These are phyloP conservation scores for Hippophae tibetana DNA, from an alignment of 306 rosid genomes.

Conservation along the genomic window DNA sequence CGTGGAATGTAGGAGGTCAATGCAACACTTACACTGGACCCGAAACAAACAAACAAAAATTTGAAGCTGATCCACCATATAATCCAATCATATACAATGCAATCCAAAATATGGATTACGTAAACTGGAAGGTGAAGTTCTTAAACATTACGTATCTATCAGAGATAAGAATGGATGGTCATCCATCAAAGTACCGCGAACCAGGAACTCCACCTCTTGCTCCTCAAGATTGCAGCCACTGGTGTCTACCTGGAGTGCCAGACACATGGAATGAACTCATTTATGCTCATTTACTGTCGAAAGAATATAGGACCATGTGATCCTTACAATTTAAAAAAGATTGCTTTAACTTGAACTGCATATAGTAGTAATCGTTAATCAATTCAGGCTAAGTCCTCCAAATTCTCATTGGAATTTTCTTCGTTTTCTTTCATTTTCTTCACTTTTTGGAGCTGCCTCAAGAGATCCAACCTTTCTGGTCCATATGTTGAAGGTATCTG, in stretches of 20 bases:
- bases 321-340: slow-evolving; percentile 23
- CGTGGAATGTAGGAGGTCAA: slow-evolving; percentile 64
- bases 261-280: slow-evolving; percentile 91
- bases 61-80: slow-evolving; percentile 48
- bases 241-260: slow-evolving; percentile 98
- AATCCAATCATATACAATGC: slow-evolving; percentile 48
- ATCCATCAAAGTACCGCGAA: slow-evolving; percentile 84
- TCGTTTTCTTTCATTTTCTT: slow-evolving; percentile 65
- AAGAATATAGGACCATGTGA: slow-evolving; percentile 37
- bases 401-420: slow-evolving; percentile 35
- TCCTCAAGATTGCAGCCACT: slow-evolving; percentile 96
- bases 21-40: slow-evolving; percentile 51
- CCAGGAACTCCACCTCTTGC: slow-evolving; percentile 61
- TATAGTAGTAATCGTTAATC: slow-evolving; percentile 30
- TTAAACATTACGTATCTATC: slow-evolving; percentile 83
- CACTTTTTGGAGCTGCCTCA: slow-evolving; percentile 86
- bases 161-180: slow-evolving; percentile 72
- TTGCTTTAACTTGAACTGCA: slow-evolving; percentile 30
- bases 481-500: slow-evolving; percentile 97
- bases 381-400: slow-evolving; percentile 43
- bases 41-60: slow-evolving; percentile 36
- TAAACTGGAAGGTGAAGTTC: slow-evolving; percentile 46
- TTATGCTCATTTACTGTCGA: slow-evolving; percentile 55
- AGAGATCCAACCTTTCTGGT: slow-evolving; percentile 86
- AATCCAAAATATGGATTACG: slow-evolving; percentile 51